Base-by-base conservation (phyloP, 805 yeast species). In the Kuraishia hungarica region DNA sequence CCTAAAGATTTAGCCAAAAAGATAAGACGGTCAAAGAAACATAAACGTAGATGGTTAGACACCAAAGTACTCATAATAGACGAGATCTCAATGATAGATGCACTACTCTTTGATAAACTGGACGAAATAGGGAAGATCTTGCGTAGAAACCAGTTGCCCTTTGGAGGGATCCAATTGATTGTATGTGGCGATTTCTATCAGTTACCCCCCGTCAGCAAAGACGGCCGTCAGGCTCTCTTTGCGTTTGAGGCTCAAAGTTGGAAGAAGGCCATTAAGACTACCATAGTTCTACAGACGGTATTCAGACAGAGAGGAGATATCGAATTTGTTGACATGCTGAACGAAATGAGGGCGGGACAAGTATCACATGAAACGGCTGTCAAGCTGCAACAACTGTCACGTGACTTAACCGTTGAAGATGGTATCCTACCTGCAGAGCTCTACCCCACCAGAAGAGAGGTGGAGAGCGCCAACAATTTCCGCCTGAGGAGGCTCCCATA, bases 101-200 rank as follows among this genome's bases (percentile, higher is more conserved):
- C 91, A 0, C 72, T 64, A 1, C 75, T 93, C 52, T 79, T 94
- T 58, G 87, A 86, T 51, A 90, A 90, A 63, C 73, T 94, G 53
- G 87, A 90, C 57, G 71, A 65, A 11, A 70, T 93, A 43, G 97
- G 94, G 0, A 76, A 86, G 60, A 63, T 62, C 0, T 53, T 86
- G 2, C 76, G 85, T 46, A 73, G 70, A 22, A 69, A 60, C 23
- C 67, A 72, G 15, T 60, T 59, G 52, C 97, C 97, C 0, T 94
- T 94, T 75, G 99, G 99, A 4, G 99, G 99, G 0, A 85, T 94
- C 50, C 99, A 94, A 64, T 61, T 94, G 17, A 81, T 94, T 13
- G 70, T 92, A 39, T 87, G 96, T 2, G 99, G 99, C n/a, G 99
- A 94, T 70, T 92, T 93, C 66, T 92, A 87, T 69, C 99, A 94